Evolutionary conservation across 345 rosid genomes (phyloP), one percentile per base, ranked within the genome.

Genomic region (Acer campestre): DNA sequence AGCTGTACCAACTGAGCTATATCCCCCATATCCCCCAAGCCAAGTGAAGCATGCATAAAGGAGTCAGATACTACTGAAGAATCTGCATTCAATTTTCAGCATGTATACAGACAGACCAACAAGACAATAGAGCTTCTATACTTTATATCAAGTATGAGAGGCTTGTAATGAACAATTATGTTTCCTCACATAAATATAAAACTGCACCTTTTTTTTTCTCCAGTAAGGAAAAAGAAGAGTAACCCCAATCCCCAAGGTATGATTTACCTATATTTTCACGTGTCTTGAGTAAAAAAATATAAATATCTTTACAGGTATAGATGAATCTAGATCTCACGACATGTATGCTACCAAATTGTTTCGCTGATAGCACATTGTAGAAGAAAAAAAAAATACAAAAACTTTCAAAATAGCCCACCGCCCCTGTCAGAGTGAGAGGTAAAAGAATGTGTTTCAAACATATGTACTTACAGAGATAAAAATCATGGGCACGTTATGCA

Each of bases 321-420:
- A 74, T 62, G 70, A 74, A 64, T 64, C 14, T 18, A 48, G n/a
- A 74, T 65, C 61, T 74, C 49, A 63, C 11, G 46, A 20, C 17
- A 3, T 4, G 3, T 2, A 31, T 5, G 49, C 10, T 11, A 56
- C 9, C 9, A 2, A 48, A 55, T 10, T 55, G 49, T 62, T 22
- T n/a, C 20, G 6, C 20, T 51, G 20, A 55, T 7, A 31, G 44
- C 16, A 70, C 44, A 44, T 17, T 46, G 49, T 16, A 23, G 49
- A 65, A 25, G 1, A 25, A 25, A 25, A 75, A 66, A 48, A 49
- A 11, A 67, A 7, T 48, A 75, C 20, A 6, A 48, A 75, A 49
- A 51, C 7, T 65, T 75, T 75, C 51, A 53, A 17, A 35, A 75
- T 18, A 46, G 17, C 59, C 68, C 59, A 4, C n/a, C 2, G 6